These are phyloP conservation scores for Colletotrichum neosansevieriae DNA, from an alignment of 2,329 filamentous ascomycete species.

Conservation along the genomic window DNA sequence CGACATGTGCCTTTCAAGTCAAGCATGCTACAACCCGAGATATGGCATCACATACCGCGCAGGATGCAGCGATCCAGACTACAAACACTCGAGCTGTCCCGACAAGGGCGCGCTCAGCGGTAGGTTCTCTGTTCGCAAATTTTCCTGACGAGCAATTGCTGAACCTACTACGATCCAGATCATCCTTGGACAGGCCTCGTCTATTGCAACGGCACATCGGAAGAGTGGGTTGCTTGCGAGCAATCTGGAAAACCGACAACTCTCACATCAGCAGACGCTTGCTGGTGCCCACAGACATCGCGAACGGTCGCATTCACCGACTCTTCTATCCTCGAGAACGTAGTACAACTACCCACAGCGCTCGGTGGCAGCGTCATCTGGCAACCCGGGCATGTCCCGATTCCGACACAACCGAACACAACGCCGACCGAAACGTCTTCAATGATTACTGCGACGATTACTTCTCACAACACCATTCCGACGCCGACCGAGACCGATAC, in stretches of 20 bases:
- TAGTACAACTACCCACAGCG: constrained; percentile 45
- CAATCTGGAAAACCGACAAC: constrained; percentile 43
- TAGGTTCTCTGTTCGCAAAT: background rate
- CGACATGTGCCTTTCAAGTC: constrained; percentile 49
- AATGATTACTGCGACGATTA: background rate
- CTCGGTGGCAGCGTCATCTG: constrained; percentile 45
- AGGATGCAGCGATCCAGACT: constrained; percentile 51
- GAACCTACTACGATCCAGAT: background rate
- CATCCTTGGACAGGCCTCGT: constrained; percentile 51
- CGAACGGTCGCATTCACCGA: constrained; percentile 46
- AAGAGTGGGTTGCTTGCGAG: constrained; percentile 49
- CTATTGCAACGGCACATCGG: constrained; percentile 49
- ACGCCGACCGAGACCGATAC: background rate
- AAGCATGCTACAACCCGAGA: constrained; percentile 44
- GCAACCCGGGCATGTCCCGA: constrained; percentile 45
- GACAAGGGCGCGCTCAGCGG: constrained; percentile 45
- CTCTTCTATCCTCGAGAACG: constrained; percentile 43
- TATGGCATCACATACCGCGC: constrained; percentile 52
- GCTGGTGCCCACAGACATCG: constrained; percentile 47
- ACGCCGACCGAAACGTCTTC: background rate
- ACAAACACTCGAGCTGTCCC: constrained; percentile 49
- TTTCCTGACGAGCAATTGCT: background rate
- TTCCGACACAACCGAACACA: constrained; percentile 9
- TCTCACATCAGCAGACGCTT: constrained; percentile 44
- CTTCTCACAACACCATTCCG: background rate